phyloP scores from a whole-genome alignment of 2,329 filamentous ascomycete species.

The Colletotrichum sp. region DNA sequence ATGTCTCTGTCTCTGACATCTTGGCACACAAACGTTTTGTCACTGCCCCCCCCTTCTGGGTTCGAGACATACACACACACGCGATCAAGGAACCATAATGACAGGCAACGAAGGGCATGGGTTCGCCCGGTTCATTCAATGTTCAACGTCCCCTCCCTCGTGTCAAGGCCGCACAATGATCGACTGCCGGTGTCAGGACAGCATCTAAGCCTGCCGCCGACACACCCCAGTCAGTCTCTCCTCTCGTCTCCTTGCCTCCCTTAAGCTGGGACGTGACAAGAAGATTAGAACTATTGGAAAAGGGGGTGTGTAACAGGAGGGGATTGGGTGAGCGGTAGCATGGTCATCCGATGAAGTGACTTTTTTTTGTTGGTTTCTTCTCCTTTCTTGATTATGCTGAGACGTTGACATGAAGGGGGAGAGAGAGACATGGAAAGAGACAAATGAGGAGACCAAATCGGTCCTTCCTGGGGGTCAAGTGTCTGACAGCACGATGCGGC shows the following conservation, averaged over 20 bases:
- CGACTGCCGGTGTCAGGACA: constrained; percentile 15
- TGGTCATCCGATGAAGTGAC: constrained; percentile 14
- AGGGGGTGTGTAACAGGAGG: background rate
- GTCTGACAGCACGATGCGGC: background rate
- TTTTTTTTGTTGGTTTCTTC: background rate
- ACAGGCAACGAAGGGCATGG: constrained; percentile 6
- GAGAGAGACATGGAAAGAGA: background rate
- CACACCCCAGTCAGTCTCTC: background rate
- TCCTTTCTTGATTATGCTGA: background rate
- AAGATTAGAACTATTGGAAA: background rate
- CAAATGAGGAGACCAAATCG: background rate
- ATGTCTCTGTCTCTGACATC: background rate
- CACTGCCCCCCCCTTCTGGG: background rate
- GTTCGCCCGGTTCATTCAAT: background rate
- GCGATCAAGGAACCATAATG: background rate
- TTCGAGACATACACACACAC: background rate
- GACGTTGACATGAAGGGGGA: constrained; percentile 18
- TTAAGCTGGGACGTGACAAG: background rate
- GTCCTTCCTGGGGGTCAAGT: background rate
- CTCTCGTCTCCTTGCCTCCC: background rate
- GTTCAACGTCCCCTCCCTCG: background rate
- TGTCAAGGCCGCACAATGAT: constrained; percentile 11
- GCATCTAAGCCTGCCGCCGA: background rate
- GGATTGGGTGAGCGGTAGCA: background rate
- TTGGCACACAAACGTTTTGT: background rate